Conservation (phyloP, 371 early-diverging fungal species). For the Funneliformis caledonium region DNA sequence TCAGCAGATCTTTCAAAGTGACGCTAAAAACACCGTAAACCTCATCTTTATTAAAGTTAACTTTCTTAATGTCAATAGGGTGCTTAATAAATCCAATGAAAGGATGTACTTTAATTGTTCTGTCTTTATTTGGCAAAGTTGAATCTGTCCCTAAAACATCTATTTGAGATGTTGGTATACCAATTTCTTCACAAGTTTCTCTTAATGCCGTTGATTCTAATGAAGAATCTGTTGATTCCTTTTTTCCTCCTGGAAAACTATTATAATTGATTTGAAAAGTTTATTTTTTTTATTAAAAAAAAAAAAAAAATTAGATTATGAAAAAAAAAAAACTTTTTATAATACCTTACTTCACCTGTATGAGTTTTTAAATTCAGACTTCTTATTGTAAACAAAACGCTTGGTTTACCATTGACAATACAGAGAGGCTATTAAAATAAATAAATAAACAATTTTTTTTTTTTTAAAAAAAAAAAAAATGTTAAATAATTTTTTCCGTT, state of each 20-base stretch:
- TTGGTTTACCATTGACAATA: constrained; percentile 61
- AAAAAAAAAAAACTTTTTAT: not conserved
- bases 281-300: constrained; percentile 14
- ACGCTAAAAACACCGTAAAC: constrained; percentile 13
- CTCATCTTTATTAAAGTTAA: constrained; percentile 17
- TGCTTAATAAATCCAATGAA: constrained; percentile 69
- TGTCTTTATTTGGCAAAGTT: constrained; percentile 67
- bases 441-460: not conserved
- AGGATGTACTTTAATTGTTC: constrained; percentile 73
- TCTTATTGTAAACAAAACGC: constrained; percentile 84
- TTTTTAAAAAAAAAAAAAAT: not conserved
- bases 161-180: constrained; percentile 55
- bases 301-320: not conserved
- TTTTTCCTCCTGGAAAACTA: constrained; percentile 83
- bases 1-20: constrained; percentile 19
- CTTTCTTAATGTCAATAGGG: constrained; percentile 43
- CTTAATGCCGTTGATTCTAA: constrained; percentile 74
- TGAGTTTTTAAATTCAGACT: constrained; percentile 71
- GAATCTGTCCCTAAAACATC: constrained; percentile 71
- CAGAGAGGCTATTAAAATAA: constrained; percentile 63
- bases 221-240: constrained; percentile 62
- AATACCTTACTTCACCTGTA: constrained; percentile 78
- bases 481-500: not conserved
- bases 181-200: constrained; percentile 88
- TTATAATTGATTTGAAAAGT: not conserved